Evolutionary conservation across 441 rosid species (phyloP).

Genomic region (Pelargonium australe): DNA sequence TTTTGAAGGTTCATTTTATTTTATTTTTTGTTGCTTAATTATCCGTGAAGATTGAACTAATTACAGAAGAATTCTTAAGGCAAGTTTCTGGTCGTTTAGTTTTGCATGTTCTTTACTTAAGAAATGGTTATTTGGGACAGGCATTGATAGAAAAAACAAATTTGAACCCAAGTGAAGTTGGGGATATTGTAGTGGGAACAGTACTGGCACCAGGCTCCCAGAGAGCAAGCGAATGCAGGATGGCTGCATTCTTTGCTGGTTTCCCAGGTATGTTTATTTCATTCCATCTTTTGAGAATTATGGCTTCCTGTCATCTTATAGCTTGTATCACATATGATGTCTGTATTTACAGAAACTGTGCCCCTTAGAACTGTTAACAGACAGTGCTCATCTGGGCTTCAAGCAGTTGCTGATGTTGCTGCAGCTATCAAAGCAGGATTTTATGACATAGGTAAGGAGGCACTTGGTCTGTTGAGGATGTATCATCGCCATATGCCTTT

Average conservation of each 20-base stretch:
- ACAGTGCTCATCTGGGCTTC: conserved; percentile 98
- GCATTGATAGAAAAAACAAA: conserved; percentile 81
- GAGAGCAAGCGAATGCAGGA: conserved; percentile 90
- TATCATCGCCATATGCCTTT: neutral
- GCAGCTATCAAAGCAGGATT: conserved; percentile 95
- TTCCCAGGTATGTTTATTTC: conserved; percentile 62
- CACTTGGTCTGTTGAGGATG: neutral
- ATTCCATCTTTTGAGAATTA: neutral
- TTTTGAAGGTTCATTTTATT: conserved; percentile 53
- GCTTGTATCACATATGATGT: neutral
- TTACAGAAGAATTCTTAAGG: neutral
- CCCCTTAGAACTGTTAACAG: conserved; percentile 90
- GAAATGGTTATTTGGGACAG: conserved; percentile 27
- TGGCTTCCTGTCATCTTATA: neutral
- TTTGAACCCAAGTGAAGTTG: conserved; percentile 76
- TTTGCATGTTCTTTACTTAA: neutral
- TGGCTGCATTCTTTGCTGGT: conserved; percentile 98
- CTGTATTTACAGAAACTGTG: conserved; percentile 54
- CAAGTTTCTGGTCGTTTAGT: neutral
- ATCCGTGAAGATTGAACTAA: neutral
- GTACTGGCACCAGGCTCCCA: conserved; percentile 90
- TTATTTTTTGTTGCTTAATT: neutral
- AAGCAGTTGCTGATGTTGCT: conserved; percentile 99
- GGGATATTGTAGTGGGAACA: conserved; percentile 94
- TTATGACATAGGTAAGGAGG: conserved; percentile 74